phyloP scores from a whole-genome alignment of 805 yeast genomes.

The Zygoascus tannicola region DNA sequence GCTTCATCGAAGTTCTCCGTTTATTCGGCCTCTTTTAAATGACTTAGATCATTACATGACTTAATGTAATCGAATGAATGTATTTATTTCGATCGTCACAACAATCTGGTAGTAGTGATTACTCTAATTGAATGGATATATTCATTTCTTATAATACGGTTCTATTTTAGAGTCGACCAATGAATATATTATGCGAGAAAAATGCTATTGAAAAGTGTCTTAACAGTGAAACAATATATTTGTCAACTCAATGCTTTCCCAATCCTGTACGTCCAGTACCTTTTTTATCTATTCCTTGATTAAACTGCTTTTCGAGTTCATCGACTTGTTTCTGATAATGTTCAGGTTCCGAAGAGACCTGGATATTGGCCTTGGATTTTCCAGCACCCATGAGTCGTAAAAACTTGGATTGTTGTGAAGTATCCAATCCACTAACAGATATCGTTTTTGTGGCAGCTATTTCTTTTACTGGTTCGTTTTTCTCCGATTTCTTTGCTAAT shows the following conservation, averaged over 20 bases:
- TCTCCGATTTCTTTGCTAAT: background rate
- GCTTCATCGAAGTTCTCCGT: conserved; percentile 57
- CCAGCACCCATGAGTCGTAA: conserved; percentile 20
- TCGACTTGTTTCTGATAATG: conserved; percentile 4
- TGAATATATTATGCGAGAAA: too few species aligned
- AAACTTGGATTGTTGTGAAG: conserved; percentile 17
- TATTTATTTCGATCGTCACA: too few species aligned
- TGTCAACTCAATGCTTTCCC: conserved; percentile 9
- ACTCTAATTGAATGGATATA: too few species aligned
- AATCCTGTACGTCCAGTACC: conserved; percentile 13
- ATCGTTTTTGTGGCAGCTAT: conserved; percentile 7
- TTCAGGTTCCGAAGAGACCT: background rate
- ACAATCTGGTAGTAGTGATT: too few species aligned
- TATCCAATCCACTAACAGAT: conserved; percentile 15
- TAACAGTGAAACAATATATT: too few species aligned
- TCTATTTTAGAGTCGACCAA: too few species aligned
- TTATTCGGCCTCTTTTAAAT: conserved; percentile 30
- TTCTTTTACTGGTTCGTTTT: background rate
- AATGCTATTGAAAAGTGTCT: too few species aligned
- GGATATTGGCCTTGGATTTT: conserved; percentile 9
- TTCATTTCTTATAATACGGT: too few species aligned
- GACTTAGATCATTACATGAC: too few species aligned
- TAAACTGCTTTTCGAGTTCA: conserved; percentile 17
- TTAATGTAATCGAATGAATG: too few species aligned
- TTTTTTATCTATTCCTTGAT: conserved; percentile 17